Evolutionary conservation across 768 basidiomycete genomes (phyloP), one percentile per base, ranked within the genome.

Genomic region (Phaeotremella skinneri): DNA sequence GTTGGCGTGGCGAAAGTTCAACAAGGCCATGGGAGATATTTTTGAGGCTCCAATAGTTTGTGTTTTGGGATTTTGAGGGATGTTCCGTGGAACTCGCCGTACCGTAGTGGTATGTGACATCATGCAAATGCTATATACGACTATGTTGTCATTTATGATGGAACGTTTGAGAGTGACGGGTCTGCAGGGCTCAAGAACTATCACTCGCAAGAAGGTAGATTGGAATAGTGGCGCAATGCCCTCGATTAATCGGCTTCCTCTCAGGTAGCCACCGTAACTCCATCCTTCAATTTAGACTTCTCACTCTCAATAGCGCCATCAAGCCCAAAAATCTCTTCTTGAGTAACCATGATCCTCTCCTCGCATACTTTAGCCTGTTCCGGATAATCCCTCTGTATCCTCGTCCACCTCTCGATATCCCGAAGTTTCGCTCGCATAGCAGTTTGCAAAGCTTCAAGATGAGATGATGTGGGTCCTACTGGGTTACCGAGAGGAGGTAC

Each of bases 271-370:
- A n/a, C n/a, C n/a, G n/a, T n/a, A n/a, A n/a, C n/a, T n/a, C n/a
- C n/a, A n/a, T n/a, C n/a, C n/a, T n/a, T n/a, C n/a, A n/a, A n/a
- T n/a, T n/a, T n/a, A n/a, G 29, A 20, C 52, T 53, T 53, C 52
- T 53, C 52, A n/a, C n/a, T 20, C 42, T 49, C 47, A 16, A 56
- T 56, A 25, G 14, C 55, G 14, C 27, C 20, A 11, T 56, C 42
- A 13, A 56, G 11, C 43, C 55, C 20, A 30, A 56, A 56, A 21
- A 56, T 56, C 47, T 56, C 55, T 17, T 47, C 55, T 43, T 56
- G 13, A 45, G 43, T 45, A 13, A 13, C 23, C 9, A 13, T 45
- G 21, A 45, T 45, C 43, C 43, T 45, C 43, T 45, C 43, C 20
- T 45, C 43, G 23, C 43, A 45, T 13, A 45, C 21, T 6, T 20